These are phyloP conservation scores for Skeletonema costatum DNA, from an alignment of 108 stramenopile genomes.

Conservation along the genomic window DNA sequence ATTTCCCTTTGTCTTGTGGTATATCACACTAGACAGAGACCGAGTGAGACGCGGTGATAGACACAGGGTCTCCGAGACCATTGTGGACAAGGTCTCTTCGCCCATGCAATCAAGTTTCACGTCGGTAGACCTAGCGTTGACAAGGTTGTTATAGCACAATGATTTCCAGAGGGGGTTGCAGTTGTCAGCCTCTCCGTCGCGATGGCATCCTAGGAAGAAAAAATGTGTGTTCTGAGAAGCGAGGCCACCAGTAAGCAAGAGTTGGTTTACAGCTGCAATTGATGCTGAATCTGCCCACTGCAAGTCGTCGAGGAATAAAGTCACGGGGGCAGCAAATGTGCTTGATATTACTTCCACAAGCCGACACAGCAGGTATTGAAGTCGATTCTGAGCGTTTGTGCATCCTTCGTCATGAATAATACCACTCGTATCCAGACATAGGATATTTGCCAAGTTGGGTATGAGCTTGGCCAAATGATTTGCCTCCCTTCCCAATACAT, in stretches of 20 bases:
- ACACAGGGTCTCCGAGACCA: conserved; percentile 4
- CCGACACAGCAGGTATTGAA: conserved; percentile 26
- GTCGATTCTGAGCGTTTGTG: conserved; percentile 22
- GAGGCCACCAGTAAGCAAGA: not conserved
- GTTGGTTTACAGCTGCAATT: conserved; percentile 9
- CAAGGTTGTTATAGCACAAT: not conserved
- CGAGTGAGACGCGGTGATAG: conserved; percentile 10
- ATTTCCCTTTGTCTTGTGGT: conserved; percentile 20
- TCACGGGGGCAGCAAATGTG: conserved; percentile 13
- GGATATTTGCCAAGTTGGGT: conserved; percentile 12
- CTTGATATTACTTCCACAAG: conserved; percentile 30
- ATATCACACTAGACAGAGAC: not conserved
- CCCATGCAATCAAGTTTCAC: conserved; percentile 5
- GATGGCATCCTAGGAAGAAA: conserved; percentile 11
- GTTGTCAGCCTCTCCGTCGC: not conserved
- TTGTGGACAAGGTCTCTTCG: not conserved
- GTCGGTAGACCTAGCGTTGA: not conserved
- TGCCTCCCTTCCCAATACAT: not conserved
- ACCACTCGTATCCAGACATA: not conserved
- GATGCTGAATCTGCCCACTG: conserved; percentile 11
- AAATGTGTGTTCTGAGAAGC: not conserved
- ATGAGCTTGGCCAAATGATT: conserved; percentile 20
- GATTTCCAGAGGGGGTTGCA: conserved; percentile 5
- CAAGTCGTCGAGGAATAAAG: conserved; percentile 26
- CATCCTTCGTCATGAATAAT: not conserved